phyloP scores from a whole-genome alignment of 768 basidiomycete genomes.

The Mycena haematopus region DNA sequence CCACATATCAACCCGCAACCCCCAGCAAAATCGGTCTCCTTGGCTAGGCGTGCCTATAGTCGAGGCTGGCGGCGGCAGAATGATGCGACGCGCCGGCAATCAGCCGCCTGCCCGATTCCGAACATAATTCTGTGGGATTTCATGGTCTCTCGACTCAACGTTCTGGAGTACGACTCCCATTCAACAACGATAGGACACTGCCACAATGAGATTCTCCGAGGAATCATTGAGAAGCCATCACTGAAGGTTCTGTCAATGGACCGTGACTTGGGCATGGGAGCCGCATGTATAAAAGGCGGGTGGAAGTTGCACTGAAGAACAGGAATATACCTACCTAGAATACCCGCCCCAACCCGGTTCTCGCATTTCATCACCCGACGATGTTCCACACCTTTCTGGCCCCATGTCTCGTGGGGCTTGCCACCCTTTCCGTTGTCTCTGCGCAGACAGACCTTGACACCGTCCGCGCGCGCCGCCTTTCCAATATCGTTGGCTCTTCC shows the following conservation, averaged over 20 bases:
- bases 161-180: neutral
- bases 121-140: neutral
- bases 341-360: neutral
- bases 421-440: neutral
- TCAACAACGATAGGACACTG: neutral
- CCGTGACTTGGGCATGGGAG: neutral
- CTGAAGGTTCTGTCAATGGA: neutral
- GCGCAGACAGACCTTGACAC: slow-evolving; percentile 39
- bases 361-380: neutral
- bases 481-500: slow-evolving; percentile 47
- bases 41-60: too few relatives aligned
- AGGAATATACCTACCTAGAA: neutral
- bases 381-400: neutral
- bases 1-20: too few relatives aligned
- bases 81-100: neutral
- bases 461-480: slow-evolving; percentile 44
- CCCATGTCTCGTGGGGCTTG: slow-evolving; percentile 2
- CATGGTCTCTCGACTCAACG: neutral
- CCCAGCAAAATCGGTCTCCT: too few relatives aligned
- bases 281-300: neutral
- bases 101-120: neutral
- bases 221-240: neutral
- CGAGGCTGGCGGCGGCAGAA: too few relatives aligned
- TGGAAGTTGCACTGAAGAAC: neutral
- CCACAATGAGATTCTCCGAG: slow-evolving; percentile 2